Conservation (phyloP, 371 early-diverging fungal species). For the Rhizopus arrhizus region DNA sequence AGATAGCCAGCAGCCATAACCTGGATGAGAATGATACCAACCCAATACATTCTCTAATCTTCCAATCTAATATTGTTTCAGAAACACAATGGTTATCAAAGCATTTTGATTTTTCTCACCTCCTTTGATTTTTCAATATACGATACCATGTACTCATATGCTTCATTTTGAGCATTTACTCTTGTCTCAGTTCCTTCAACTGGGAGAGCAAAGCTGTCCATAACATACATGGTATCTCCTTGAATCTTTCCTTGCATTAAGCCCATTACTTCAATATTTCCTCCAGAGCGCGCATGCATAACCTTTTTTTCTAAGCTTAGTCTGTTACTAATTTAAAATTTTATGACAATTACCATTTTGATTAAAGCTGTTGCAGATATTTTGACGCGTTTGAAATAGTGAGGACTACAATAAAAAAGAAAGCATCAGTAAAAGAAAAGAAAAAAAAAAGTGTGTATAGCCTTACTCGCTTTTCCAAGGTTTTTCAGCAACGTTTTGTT, state of each 20-base stretch:
- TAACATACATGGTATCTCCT: conserved; percentile 87
- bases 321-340: not conserved
- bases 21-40: conserved; percentile 99
- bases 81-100: not conserved
- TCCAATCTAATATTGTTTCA: conserved; percentile 65
- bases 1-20: conserved; percentile 98
- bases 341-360: conserved; percentile 81
- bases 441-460: not conserved
- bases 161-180: conserved; percentile 94
- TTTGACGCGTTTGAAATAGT: conserved; percentile 88
- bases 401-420: conserved; percentile 60
- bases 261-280: conserved; percentile 97
- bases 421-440: not conserved
- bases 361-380: conserved; percentile 95
- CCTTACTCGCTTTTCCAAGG: conserved; percentile 84
- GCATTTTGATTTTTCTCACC: conserved; percentile 36
- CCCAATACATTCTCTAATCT: conserved; percentile 93
- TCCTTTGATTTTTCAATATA: conserved; percentile 84
- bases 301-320: conserved; percentile 52
- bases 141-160: conserved; percentile 96
- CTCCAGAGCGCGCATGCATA: conserved; percentile 95
- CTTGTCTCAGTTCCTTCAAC: conserved; percentile 99
- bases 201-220: conserved; percentile 97
- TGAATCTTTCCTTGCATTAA: conserved; percentile 94
- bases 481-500: conserved; percentile 60